Conservation (phyloP, 768 basidiomycete genomes). For the Tephrocybe sp. region DNA sequence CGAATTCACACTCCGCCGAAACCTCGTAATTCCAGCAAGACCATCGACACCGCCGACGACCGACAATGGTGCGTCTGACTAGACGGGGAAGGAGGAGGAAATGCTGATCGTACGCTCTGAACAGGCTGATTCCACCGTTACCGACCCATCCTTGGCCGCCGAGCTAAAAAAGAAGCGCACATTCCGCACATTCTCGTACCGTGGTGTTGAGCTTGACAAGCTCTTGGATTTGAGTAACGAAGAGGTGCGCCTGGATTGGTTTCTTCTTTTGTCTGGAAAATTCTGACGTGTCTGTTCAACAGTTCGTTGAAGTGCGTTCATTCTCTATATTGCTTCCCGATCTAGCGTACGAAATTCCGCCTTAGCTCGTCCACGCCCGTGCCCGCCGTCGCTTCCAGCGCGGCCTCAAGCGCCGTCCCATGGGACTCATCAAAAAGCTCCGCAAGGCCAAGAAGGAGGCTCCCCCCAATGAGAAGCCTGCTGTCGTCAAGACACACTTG, state of each 20-base stretch:
- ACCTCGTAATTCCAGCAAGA: slow-evolving; percentile 17
- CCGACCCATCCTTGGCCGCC: slow-evolving; percentile 92
- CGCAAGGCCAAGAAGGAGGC: slow-evolving; percentile 99
- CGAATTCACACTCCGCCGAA: slow-evolving; percentile 30
- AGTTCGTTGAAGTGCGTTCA: slow-evolving; percentile 78
- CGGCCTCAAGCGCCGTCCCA: slow-evolving; percentile 96
- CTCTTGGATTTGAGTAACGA: slow-evolving; percentile 96
- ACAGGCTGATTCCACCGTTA: slow-evolving; percentile 80
- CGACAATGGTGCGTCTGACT: slow-evolving; percentile 36
- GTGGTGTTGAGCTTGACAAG: slow-evolving; percentile 97
- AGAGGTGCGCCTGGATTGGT: slow-evolving; percentile 66
- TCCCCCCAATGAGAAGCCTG: slow-evolving; percentile 98
- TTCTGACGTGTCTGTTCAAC: slow-evolving; percentile 1
- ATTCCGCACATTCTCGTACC: slow-evolving; percentile 98
- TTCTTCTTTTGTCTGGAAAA: background rate
- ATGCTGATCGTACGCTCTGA: slow-evolving; percentile 8
- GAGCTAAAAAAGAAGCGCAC: slow-evolving; percentile 99
- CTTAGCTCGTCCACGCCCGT: slow-evolving; percentile 94
- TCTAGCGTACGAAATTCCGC: background rate
- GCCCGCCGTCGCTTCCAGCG: slow-evolving; percentile 99
- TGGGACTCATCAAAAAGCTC: slow-evolving; percentile 99
- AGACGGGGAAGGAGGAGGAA: background rate
- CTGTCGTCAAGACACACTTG: slow-evolving; percentile 98
- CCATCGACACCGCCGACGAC: slow-evolving; percentile 39
- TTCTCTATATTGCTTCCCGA: background rate